Percentiles rank a stretch among this genome's conserved stretches.
phyloP scores from a whole-genome alignment of 2,329 filamentous ascomycete genomes.

The Pseudogymnoascus verrucosus region DNA sequence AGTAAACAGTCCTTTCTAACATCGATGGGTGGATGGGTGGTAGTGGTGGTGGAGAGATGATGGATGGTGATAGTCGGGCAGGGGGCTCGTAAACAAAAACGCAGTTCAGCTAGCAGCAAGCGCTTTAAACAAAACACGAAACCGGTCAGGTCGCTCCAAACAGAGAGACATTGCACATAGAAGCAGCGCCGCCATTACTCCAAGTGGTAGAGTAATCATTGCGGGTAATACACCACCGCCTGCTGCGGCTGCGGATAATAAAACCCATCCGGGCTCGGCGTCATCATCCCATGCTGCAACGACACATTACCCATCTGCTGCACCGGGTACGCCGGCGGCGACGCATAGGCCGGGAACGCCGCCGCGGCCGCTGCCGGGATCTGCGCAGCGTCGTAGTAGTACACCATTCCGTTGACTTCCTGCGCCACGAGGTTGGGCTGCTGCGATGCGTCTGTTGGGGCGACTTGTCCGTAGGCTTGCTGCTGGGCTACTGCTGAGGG shows the following conservation, averaged over 20 bases:
- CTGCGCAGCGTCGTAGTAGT: conserved; percentile 81
- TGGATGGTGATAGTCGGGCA: background rate
- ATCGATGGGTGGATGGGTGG: background rate
- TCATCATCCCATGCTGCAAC: conserved; percentile 74
- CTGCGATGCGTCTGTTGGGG: conserved; percentile 31
- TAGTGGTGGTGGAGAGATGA: background rate
- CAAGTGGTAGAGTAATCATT: conserved; percentile 33
- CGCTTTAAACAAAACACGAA: conserved; percentile 17
- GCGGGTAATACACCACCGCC: conserved; percentile 54
- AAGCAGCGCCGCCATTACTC: conserved; percentile 17
- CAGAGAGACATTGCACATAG: conserved; percentile 19
- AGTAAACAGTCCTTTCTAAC: background rate
- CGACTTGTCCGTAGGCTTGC: conserved; percentile 24
- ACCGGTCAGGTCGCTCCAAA: conserved; percentile 24
- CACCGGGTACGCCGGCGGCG: conserved; percentile 46
- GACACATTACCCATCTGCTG: conserved; percentile 43
- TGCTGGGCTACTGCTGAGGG: conserved; percentile 23
- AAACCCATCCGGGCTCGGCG: conserved; percentile 58
- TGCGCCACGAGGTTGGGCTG: conserved; percentile 59
- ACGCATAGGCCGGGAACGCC: conserved; percentile 37
- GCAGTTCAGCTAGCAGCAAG: conserved; percentile 17
- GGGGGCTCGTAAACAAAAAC: background rate
- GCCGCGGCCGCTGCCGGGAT: conserved; percentile 37
- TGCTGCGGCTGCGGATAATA: conserved; percentile 54
- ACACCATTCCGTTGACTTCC: conserved; percentile 92